phyloP scores from a whole-genome alignment of 1,139 yeast genomes.

The Kurtzmaniella quercitrusa region DNA sequence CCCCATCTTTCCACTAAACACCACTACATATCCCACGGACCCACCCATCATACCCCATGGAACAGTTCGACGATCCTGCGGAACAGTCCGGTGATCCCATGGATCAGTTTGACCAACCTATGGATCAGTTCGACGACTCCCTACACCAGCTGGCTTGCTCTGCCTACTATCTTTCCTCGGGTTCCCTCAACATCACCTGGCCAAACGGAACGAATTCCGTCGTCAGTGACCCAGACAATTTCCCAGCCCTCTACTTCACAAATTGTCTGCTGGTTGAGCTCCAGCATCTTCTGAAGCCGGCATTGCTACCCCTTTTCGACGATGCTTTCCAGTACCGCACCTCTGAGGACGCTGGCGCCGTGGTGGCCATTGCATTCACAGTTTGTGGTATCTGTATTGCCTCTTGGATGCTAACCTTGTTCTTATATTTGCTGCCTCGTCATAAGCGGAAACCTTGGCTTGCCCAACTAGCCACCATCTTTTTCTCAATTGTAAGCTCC shows the following conservation, averaged over 20 bases:
- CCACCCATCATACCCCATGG: not conserved
- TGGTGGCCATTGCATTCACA: conserved; percentile 40
- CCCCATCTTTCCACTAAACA: too few species aligned
- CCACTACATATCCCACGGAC: not conserved
- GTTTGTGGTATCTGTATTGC: conserved; percentile 42
- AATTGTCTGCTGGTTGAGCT: conserved; percentile 26
- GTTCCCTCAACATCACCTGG: conserved; percentile 19
- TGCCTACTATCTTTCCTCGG: conserved; percentile 33
- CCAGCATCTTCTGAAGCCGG: not conserved
- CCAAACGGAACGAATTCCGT: conserved; percentile 14
- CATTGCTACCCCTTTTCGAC: conserved; percentile 1
- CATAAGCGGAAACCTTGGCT: conserved; percentile 45
- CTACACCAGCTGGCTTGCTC: conserved; percentile 28
- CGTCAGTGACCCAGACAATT: conserved; percentile 11
- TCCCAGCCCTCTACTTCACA: conserved; percentile 42
- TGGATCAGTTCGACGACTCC: not conserved
- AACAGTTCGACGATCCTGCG: too few species aligned
- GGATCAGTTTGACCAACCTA: too few species aligned
- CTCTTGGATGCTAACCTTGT: conserved; percentile 51
- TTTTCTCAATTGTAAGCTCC: conserved; percentile 42
- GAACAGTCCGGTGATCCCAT: too few species aligned
- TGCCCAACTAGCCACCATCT: conserved; percentile 42
- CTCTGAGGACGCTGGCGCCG: not conserved
- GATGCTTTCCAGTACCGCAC: not conserved
- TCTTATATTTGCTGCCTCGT: conserved; percentile 42